Conservation (phyloP, 805 yeast species). For the Yarrowia bubula region DNA sequence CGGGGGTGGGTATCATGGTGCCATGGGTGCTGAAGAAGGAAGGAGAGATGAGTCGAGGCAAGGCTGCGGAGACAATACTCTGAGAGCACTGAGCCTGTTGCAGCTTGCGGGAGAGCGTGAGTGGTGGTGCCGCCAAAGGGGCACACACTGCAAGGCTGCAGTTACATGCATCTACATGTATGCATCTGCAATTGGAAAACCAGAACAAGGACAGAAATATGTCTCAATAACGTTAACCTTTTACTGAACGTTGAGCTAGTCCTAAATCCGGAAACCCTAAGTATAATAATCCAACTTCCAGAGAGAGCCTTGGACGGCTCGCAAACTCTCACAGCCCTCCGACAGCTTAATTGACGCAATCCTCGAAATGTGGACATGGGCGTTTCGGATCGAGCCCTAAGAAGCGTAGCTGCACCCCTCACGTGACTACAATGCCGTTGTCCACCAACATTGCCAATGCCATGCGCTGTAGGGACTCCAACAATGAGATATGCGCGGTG, state of each 20-base stretch:
- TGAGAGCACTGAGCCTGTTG: constrained; percentile 11
- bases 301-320: background rate
- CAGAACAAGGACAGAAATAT: background rate
- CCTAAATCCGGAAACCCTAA: background rate
- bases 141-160: constrained; percentile 23
- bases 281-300: background rate
- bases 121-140: constrained; percentile 26
- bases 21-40: constrained; percentile 23
- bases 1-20: constrained; percentile 27
- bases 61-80: constrained; percentile 7
- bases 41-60: constrained; percentile 5
- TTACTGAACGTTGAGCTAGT: constrained; percentile 4
- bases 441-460: background rate
- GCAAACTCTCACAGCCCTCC: background rate
- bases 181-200: background rate
- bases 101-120: constrained; percentile 25
- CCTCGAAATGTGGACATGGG: background rate
- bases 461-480: background rate
- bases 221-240: background rate
- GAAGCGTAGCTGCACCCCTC: background rate
- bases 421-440: background rate
- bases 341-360: background rate
- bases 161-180: constrained; percentile 5
- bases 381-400: background rate
- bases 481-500: constrained; percentile 2